Conservation (phyloP, 164 flowering plant species). For the Tetrastigma voinierianum region DNA sequence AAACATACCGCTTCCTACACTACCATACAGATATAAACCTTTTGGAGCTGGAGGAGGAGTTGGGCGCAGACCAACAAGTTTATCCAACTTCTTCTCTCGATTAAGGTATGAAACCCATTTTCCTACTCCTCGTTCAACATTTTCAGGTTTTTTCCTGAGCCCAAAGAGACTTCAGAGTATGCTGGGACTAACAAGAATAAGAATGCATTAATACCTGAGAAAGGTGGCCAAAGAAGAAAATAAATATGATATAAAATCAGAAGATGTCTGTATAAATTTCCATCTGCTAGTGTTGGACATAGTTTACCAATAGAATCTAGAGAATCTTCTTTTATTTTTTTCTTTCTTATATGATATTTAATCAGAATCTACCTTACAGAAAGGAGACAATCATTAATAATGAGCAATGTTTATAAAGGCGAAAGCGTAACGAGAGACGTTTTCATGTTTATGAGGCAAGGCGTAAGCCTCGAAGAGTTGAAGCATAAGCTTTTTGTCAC, state of each 20-base stretch:
- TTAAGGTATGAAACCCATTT: constrained; percentile 94
- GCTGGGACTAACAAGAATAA: not conserved
- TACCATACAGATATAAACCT: constrained; percentile 89
- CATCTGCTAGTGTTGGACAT: no score
- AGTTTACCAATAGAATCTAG: no score
- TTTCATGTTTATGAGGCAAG: no score
- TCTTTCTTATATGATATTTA: no score
- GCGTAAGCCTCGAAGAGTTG: no score
- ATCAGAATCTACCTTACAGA: no score
- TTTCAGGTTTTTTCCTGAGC: constrained; percentile 44
- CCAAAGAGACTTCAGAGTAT: constrained; percentile 9
- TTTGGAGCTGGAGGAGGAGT: constrained; percentile 88
- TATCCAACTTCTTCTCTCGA: constrained; percentile 81
- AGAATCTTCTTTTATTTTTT: no score
- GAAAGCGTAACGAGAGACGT: no score
- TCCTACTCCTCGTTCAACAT: constrained; percentile 83
- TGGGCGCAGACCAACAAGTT: constrained; percentile 73
- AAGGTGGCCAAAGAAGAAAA: not conserved
- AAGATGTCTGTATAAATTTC: not conserved
- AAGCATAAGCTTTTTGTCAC: no score
- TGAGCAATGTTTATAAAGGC: no score
- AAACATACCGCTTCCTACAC: constrained; percentile 89
- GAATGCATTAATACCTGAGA: not conserved
- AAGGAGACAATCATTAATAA: no score
- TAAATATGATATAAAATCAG: not conserved